These are phyloP conservation scores for Coleophoma eucalyptorum DNA, from an alignment of 2,329 filamentous ascomycete species.

Conservation along the genomic window DNA sequence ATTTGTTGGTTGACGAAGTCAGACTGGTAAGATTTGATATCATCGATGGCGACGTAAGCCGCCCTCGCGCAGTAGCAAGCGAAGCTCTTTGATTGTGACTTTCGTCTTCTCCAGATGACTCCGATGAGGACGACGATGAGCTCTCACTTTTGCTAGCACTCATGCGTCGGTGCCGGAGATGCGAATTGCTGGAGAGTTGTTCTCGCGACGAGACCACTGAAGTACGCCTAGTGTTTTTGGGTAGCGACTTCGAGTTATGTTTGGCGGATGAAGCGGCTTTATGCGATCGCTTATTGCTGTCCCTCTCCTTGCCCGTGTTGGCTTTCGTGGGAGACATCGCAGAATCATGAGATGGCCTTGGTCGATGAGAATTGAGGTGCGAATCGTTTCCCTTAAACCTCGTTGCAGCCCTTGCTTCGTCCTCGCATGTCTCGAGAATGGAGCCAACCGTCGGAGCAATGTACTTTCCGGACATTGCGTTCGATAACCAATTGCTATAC, in stretches of 20 bases:
- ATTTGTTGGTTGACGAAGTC: conserved; percentile 28
- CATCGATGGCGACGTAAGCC: conserved; percentile 27
- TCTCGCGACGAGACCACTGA: conserved; percentile 11
- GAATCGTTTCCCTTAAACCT: conserved; percentile 10
- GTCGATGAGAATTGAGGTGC: conserved; percentile 9
- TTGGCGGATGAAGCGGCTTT: conserved; percentile 10
- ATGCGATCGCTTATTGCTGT: conserved; percentile 14
- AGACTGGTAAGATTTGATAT: conserved; percentile 26
- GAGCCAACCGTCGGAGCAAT: conserved; percentile 18
- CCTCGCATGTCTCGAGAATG: conserved; percentile 23
- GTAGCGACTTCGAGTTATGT: conserved; percentile 12
- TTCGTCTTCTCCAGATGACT: conserved; percentile 14
- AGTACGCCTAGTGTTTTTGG: conserved; percentile 14
- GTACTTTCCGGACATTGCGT: conserved; percentile 21
- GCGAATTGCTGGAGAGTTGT: conserved; percentile 9
- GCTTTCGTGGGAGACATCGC: conserved; percentile 15
- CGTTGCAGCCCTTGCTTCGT: conserved; percentile 17
- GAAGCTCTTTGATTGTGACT: conserved; percentile 18
- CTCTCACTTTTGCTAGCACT: conserved; percentile 14
- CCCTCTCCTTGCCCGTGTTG: conserved; percentile 18
- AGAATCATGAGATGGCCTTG: conserved; percentile 8
- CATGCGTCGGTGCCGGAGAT: conserved; percentile 11
- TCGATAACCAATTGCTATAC: too few relatives aligned
- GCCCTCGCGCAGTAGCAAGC: conserved; percentile 18
- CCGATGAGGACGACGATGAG: conserved; percentile 14